Evolutionary conservation across 352 stramenopile genomes (phyloP).

Genomic region (Thalassiosira ordinaria): DNA sequence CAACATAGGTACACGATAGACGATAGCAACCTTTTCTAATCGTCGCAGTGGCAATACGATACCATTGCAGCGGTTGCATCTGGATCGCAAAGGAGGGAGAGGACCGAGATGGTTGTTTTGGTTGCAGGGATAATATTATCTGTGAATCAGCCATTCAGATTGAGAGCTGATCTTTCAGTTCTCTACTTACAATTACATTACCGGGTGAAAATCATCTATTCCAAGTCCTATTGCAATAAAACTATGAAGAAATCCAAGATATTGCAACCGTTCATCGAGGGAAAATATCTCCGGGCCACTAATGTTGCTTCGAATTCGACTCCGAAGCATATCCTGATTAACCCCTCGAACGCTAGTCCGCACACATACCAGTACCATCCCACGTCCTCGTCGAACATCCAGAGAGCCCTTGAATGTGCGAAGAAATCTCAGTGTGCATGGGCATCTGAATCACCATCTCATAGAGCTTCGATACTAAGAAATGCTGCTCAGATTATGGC

Average conservation of each 20-base stretch:
- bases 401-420: constrained; percentile 14
- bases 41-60: no score
- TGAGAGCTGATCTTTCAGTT: no score
- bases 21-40: no score
- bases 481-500: constrained; percentile 31
- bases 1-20: no score
- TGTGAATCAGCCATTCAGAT: no score
- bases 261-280: constrained; percentile 25
- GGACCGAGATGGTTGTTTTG: no score
- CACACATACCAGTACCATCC: constrained; percentile 29
- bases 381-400: constrained; percentile 14
- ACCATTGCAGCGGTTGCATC: no score
- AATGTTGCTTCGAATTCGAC: background rate
- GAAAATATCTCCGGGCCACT: background rate
- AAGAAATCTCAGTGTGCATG: constrained; percentile 21
- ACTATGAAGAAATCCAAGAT: constrained; percentile 1
- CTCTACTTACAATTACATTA: no score
- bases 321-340: constrained; percentile 24
- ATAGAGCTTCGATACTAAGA: constrained; percentile 28
- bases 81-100: no score
- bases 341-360: constrained; percentile 22
- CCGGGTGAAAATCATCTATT: background rate
- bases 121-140: no score
- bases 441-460: constrained; percentile 10
- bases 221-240: background rate